phyloP scores from a whole-genome alignment of 108 stramenopile species.

The Nitzschia putrida region DNA sequence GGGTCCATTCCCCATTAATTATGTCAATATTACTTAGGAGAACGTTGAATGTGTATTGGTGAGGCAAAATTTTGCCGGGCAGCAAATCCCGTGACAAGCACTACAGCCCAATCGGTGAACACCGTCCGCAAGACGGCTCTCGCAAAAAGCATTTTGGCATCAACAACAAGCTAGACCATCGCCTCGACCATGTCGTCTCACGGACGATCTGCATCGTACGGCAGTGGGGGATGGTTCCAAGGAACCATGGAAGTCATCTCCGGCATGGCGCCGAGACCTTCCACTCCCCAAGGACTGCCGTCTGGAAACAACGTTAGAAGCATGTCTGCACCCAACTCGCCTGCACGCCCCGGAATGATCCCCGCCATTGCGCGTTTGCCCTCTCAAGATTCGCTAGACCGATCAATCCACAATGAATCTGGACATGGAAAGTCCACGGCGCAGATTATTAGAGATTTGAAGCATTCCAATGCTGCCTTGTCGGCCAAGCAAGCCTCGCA shows the following conservation, averaged over 20 bases:
- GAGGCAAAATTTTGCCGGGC: too few species aligned
- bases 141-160: too few species aligned
- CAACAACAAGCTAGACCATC: too few species aligned
- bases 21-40: too few species aligned
- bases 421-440: slow-evolving; percentile 49
- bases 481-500: slow-evolving; percentile 40
- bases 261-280: slow-evolving; percentile 40
- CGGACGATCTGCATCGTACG: slow-evolving; percentile 28
- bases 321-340: slow-evolving; percentile 32
- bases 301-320: slow-evolving; percentile 5
- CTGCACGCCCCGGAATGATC: slow-evolving; percentile 27
- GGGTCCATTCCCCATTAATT: too few species aligned
- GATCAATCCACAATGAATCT: slow-evolving; percentile 58
- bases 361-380: slow-evolving; percentile 40
- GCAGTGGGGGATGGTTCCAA: slow-evolving; percentile 44
- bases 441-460: slow-evolving; percentile 52
- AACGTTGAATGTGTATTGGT: too few species aligned
- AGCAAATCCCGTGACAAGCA: too few species aligned
- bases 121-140: too few species aligned
- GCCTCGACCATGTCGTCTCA: too few species aligned
- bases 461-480: slow-evolving; percentile 45
- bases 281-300: slow-evolving; percentile 36
- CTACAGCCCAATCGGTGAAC: too few species aligned
- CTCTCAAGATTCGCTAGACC: slow-evolving; percentile 55
- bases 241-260: slow-evolving; percentile 56